Evolutionary conservation across 192 early-diverging fungal genomes (phyloP), one percentile per base, ranked within the genome.

Genomic region (Backusella liffmaniae): DNA sequence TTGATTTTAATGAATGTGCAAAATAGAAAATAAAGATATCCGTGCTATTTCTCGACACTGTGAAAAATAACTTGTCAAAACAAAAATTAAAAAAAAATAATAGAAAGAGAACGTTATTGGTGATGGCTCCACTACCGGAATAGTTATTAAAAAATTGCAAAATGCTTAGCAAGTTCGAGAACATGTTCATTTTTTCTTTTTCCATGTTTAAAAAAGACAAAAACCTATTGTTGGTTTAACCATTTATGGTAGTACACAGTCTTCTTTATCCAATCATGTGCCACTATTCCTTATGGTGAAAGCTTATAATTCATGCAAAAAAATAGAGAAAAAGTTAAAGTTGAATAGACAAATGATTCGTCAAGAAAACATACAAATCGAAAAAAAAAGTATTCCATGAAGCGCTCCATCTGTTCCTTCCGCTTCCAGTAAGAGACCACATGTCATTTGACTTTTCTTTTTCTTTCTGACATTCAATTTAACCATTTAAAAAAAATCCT

Each of bases 401-500:
- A 26, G 53, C n/a, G 23, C 21, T 39, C 37, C 7, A 23, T 56
- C 21, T 56, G 18, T 12, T 16, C 12, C 42, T 56, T 56, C 53
- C 53, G 21, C 21, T 23, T 56, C 9, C 18, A 29, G 56, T 29
- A 26, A 62, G 23, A 29, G 26, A 29, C 53, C 56, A 62, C 56
- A 62, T 62, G 56, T 62, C 56, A 62, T 62, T 62, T 62, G 56
- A 62, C n/a, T 29, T 10, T 62, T 62, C 56, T 62, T 29, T 62
- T 49, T 49, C 13, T 3, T 59, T 62, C 56, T 62, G 56, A 62
- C 56, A 62, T 62, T 62, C 26, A 62, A 62, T 62, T 62, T 62
- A 29, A 26, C 56, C 56, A 56, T 62, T 49, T 49, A 18, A 44
- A 44, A 44, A 56, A 62, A 62, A 29, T 29, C 56, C 23, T 62